Evolutionary conservation across 805 yeast species (phyloP).

Genomic region (Saturnispora kantuleensis): DNA sequence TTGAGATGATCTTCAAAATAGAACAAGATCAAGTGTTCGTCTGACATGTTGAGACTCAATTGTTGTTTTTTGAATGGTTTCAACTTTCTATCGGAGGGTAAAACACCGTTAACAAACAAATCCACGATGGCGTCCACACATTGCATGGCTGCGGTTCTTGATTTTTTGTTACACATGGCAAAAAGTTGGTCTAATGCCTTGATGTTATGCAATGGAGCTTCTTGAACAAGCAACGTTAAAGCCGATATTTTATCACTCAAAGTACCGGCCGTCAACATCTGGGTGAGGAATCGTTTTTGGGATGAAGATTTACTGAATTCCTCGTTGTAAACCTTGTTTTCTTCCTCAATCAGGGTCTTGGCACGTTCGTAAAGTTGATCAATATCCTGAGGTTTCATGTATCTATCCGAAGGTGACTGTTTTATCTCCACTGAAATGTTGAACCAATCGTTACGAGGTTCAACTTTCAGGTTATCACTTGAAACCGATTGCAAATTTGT

Average conservation of each 20-base stretch:
- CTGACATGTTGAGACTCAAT: conserved; percentile 34
- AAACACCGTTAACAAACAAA: conserved; percentile 70
- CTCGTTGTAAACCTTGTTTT: conserved; percentile 59
- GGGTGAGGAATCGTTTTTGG: conserved; percentile 79
- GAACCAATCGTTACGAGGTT: conserved; percentile 70
- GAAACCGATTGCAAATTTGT: conserved; percentile 38
- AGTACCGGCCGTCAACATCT: conserved; percentile 87
- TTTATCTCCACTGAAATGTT: conserved; percentile 36
- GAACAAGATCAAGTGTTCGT: conserved; percentile 56
- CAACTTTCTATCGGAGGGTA: conserved; percentile 83
- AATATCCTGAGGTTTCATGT: conserved; percentile 41
- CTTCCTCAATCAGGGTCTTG: conserved; percentile 51
- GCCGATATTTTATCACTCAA: conserved; percentile 92
- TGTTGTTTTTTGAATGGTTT: conserved; percentile 72
- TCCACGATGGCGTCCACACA: conserved; percentile 86
- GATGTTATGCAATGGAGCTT: conserved; percentile 84
- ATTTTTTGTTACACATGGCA: conserved; percentile 77
- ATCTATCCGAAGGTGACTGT: conserved; percentile 25
- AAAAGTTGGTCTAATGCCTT: conserved; percentile 74
- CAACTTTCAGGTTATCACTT: conserved; percentile 46
- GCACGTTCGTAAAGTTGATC: conserved; percentile 59
- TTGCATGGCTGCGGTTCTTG: conserved; percentile 87
- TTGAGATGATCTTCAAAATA: conserved; percentile 89
- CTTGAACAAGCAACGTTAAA: conserved; percentile 83
- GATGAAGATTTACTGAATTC: conserved; percentile 69